These are phyloP conservation scores for Solanum ossicruentum DNA, from an alignment of 257 asterid species.

Conservation along the genomic window DNA sequence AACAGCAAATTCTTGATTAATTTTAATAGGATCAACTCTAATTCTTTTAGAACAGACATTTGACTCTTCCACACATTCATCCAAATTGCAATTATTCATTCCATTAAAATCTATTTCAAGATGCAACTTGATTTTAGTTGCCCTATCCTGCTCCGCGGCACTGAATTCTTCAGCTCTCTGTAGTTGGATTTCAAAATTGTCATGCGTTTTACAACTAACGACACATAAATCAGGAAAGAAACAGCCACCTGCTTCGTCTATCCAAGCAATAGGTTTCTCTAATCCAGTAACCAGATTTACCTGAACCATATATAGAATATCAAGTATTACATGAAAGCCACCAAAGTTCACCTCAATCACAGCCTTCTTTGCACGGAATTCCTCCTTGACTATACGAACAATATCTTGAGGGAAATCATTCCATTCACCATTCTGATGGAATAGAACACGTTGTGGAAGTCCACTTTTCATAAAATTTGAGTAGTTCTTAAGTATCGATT, in stretches of 20 bases:
- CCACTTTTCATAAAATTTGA: conserved; percentile 53
- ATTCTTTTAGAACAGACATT: conserved; percentile 28
- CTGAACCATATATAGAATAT: conserved; percentile 59
- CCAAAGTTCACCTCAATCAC: conserved; percentile 45
- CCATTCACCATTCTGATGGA: conserved; percentile 58
- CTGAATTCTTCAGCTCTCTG: conserved; percentile 13
- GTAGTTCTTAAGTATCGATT: conserved; percentile 28
- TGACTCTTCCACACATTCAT: conserved; percentile 66
- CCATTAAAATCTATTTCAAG: conserved; percentile 62
- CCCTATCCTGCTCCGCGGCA: conserved; percentile 14
- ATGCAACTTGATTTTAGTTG: conserved; percentile 45
- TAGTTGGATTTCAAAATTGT: neutral
- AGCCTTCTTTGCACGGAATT: conserved; percentile 40
- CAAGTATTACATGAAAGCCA: conserved; percentile 34
- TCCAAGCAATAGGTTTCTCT: conserved; percentile 69
- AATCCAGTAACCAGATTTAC: conserved; percentile 53
- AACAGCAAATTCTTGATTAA: conserved; percentile 16
- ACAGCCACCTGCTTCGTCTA: conserved; percentile 65
- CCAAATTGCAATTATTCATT: conserved; percentile 21
- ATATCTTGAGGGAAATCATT: conserved; percentile 55
- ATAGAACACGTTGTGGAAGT: conserved; percentile 53
- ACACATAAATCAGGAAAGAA: conserved; percentile 58
- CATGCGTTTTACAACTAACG: conserved; percentile 14
- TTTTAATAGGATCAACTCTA: conserved; percentile 21
- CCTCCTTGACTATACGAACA: conserved; percentile 38